Conservation (phyloP, 805 yeast species). For the Saccharomycopsis sp. region DNA sequence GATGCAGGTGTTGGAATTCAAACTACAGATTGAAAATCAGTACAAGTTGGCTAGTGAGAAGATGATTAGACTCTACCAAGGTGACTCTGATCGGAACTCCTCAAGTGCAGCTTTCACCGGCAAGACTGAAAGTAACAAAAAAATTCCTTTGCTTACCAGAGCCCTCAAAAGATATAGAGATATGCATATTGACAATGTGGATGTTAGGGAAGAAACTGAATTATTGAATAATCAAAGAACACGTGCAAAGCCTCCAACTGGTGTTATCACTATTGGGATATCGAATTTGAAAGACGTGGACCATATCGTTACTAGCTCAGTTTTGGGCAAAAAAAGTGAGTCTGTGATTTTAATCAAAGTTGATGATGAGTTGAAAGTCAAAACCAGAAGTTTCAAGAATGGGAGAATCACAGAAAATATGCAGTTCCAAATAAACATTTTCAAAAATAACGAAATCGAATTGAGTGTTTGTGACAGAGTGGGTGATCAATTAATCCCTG, state of each 20-base stretch:
- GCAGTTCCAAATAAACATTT: slow-evolving; percentile 62
- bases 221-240: slow-evolving; percentile 60
- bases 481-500: slow-evolving; percentile 65
- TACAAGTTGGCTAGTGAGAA: slow-evolving; percentile 90
- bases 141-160: slow-evolving; percentile 74
- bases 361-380: slow-evolving; percentile 79
- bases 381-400: slow-evolving; percentile 62
- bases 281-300: slow-evolving; percentile 81
- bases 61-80: slow-evolving; percentile 71
- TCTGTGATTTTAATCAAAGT: slow-evolving; percentile 68
- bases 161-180: slow-evolving; percentile 83
- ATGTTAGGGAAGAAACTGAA: slow-evolving; percentile 56
- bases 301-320: slow-evolving; percentile 60
- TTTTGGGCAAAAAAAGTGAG: slow-evolving; percentile 72
- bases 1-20: slow-evolving; percentile 91
- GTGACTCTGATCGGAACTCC: slow-evolving; percentile 84
- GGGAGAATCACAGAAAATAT: slow-evolving; percentile 75
- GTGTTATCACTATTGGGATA: slow-evolving; percentile 64
- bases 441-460: slow-evolving; percentile 87
- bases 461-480: slow-evolving; percentile 75
- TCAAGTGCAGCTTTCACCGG: slow-evolving; percentile 88
- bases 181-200: slow-evolving; percentile 63
- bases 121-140: slow-evolving; percentile 70
- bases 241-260: slow-evolving; percentile 77
- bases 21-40: slow-evolving; percentile 88